A percentile compares a stretch with the other conserved stretches of the same genome.
Evolutionary conservation across 768 basidiomycete species (phyloP).

Genomic region (Tylopilus sp.): DNA sequence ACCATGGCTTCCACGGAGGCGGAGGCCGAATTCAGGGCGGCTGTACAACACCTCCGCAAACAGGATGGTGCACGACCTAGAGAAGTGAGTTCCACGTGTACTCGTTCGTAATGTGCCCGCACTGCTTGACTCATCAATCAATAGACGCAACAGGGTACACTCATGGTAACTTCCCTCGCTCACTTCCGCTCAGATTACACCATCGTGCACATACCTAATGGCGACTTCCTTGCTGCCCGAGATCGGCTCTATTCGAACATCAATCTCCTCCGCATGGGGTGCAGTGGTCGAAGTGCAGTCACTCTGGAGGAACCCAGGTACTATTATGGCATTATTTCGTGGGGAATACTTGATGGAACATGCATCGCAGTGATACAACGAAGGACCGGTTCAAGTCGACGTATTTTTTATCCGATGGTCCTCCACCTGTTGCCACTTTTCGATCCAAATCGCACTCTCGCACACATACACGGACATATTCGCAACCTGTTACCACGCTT

Average conservation of each 20-base stretch:
- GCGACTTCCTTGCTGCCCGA: conserved; percentile 55
- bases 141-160: conserved; percentile 60
- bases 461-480: conserved; percentile 27
- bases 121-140: conserved; percentile 7
- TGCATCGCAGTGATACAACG: conserved; percentile 58
- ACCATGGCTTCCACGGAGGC: conserved; percentile 42
- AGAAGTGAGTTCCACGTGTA: conserved; percentile 38
- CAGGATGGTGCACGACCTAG: conserved; percentile 70
- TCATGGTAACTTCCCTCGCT: conserved; percentile 82
- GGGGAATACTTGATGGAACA: conserved; percentile 6
- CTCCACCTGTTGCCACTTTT: conserved; percentile 20
- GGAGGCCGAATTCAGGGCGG: conserved; percentile 56
- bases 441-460: conserved; percentile 30
- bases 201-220: conserved; percentile 74
- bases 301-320: conserved; percentile 74
- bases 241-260: conserved; percentile 79
- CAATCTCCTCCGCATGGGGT: conserved; percentile 80
- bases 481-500: conserved; percentile 25
- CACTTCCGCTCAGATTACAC: conserved; percentile 87
- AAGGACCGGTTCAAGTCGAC: conserved; percentile 75
- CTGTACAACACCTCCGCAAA: conserved; percentile 56
- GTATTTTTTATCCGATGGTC: conserved; percentile 54
- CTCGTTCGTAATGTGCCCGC: not conserved
- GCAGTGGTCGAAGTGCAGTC: conserved; percentile 72
- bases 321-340: conserved; percentile 6